Percentiles rank a stretch among this genome's conserved stretches.
Evolutionary conservation across 2,329 filamentous ascomycete genomes (phyloP).

Genomic region (Sporothrix humicola): DNA sequence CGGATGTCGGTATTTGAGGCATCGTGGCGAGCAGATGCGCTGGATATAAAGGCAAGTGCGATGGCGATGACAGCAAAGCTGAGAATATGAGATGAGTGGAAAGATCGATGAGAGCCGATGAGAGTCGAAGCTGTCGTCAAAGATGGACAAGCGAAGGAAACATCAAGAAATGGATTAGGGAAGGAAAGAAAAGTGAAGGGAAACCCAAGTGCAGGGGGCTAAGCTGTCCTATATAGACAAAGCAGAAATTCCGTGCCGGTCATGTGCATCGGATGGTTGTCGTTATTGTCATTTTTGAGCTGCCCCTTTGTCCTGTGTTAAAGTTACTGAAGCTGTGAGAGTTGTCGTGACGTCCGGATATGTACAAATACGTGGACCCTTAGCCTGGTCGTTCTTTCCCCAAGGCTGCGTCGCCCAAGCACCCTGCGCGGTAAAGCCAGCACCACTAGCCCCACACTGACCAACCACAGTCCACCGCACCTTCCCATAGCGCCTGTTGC

Average conservation of each 20-base stretch:
- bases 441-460: too few species aligned
- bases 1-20: slow-evolving; percentile 26
- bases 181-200: not conserved
- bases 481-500: too few species aligned
- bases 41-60: not conserved
- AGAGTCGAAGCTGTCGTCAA: not conserved
- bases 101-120: not conserved
- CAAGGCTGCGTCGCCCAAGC: not conserved
- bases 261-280: not conserved
- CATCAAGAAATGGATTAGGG: too few species aligned
- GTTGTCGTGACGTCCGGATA: too few species aligned
- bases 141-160: not conserved
- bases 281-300: not conserved
- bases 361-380: not conserved
- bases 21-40: not conserved
- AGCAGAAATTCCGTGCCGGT: not conserved
- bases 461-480: too few species aligned
- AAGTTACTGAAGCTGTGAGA: too few species aligned
- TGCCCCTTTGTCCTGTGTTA: not conserved
- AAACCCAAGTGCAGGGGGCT: not conserved
- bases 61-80: not conserved
- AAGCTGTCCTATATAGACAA: not conserved
- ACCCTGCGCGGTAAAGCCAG: too few species aligned
- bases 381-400: not conserved
- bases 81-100: not conserved